Conservation (phyloP, 2,329 filamentous ascomycete species). For the Ciborinia camelliae region DNA sequence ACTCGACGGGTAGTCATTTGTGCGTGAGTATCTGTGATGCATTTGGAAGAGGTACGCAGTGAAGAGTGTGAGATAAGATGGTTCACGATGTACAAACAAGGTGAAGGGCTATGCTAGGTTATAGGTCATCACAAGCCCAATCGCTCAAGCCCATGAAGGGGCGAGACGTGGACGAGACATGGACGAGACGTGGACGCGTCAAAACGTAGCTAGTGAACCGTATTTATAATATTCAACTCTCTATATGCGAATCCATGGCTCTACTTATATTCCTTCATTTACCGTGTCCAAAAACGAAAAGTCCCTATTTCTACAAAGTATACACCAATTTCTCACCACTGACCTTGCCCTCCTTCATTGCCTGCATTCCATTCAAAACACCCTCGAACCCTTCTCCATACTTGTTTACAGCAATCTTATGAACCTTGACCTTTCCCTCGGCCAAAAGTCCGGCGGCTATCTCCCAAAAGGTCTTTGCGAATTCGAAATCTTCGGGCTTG, state of each 20-base stretch:
- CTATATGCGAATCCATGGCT: background rate
- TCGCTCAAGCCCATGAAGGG: background rate
- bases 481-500: conserved; percentile 38
- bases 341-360: conserved; percentile 35
- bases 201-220: too few relatives aligned
- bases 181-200: too few relatives aligned
- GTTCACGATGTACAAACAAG: background rate
- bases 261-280: background rate
- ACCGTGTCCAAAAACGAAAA: background rate
- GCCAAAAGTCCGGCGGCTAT: conserved; percentile 38
- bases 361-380: conserved; percentile 32
- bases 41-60: too few relatives aligned
- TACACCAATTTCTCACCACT: conserved; percentile 48
- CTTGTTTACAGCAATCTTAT: conserved; percentile 33
- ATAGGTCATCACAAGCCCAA: background rate
- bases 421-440: conserved; percentile 40
- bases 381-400: conserved; percentile 36
- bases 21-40: background rate
- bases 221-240: background rate
- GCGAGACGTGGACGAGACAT: background rate
- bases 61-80: background rate
- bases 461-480: conserved; percentile 41
- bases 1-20: background rate
- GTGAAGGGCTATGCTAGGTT: background rate
- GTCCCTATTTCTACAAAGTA: conserved; percentile 35